Conservation (phyloP, 2,329 filamentous ascomycete genomes). For the Aspergillus brunneoviolaceus region DNA sequence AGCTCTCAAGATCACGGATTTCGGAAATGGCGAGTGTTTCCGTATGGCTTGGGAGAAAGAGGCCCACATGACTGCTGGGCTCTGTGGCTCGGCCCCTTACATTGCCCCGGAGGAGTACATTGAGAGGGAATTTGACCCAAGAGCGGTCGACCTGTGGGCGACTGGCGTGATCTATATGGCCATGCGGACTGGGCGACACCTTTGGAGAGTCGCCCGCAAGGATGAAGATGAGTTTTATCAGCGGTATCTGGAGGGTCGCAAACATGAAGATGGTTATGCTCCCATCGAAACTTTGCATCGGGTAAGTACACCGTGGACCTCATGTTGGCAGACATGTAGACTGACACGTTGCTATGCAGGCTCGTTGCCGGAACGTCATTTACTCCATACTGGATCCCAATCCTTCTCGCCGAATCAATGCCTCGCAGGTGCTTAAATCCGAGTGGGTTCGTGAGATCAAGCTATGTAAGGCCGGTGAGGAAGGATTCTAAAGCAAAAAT, state of each 20-base stretch:
- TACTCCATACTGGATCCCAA: slow-evolving; percentile 98
- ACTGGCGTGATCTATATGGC: slow-evolving; percentile 99
- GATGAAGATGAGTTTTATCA: slow-evolving; percentile 98
- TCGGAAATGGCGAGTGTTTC: slow-evolving; percentile 98
- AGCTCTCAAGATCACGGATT: slow-evolving; percentile 95
- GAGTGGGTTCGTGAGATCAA: slow-evolving; percentile 99
- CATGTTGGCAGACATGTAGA: slow-evolving; percentile 4
- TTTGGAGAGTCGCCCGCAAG: slow-evolving; percentile 96
- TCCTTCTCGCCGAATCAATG: slow-evolving; percentile 85
- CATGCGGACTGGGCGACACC: slow-evolving; percentile 91
- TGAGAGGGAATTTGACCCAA: slow-evolving; percentile 92
- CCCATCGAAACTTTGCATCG: slow-evolving; percentile 94
- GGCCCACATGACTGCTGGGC: slow-evolving; percentile 94
- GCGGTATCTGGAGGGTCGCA: slow-evolving; percentile 86
- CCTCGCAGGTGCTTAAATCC: slow-evolving; percentile 93
- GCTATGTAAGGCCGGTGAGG: slow-evolving; percentile 92
- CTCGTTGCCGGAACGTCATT: slow-evolving; percentile 96
- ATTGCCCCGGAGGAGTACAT: slow-evolving; percentile 96
- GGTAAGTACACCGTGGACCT: slow-evolving; percentile 59
- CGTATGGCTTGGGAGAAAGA: slow-evolving; percentile 99
- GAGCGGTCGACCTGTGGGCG: slow-evolving; percentile 98
- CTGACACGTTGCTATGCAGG: slow-evolving; percentile 53
- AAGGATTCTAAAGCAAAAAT: slow-evolving; percentile 67
- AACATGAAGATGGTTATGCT: slow-evolving; percentile 92
- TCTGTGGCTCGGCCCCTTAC: slow-evolving; percentile 95